Evolutionary conservation across 2,329 filamentous ascomycete species (phyloP).

Genomic region (Neonectria faginata): DNA sequence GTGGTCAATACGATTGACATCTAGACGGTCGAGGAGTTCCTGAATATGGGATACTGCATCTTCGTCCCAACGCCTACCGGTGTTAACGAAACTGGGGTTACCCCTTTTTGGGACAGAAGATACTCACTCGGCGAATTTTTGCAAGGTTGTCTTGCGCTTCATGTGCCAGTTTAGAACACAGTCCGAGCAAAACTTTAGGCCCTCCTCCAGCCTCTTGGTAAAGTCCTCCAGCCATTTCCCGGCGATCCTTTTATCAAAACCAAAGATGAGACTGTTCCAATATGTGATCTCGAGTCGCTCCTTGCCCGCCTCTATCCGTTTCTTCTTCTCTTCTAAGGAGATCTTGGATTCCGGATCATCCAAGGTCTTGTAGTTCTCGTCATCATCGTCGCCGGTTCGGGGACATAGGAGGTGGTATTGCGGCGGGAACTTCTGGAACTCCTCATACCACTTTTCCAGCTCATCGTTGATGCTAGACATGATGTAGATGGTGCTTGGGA

Average conservation of each 20-base stretch:
- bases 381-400: slow-evolving; percentile 70
- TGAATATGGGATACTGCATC: slow-evolving; percentile 64
- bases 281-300: slow-evolving; percentile 71
- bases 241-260: slow-evolving; percentile 71
- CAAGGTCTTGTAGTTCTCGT: slow-evolving; percentile 65
- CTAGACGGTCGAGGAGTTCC: slow-evolving; percentile 68
- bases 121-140: slow-evolving; percentile 70
- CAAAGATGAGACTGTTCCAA: slow-evolving; percentile 76
- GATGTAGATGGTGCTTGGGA: slow-evolving; percentile 31
- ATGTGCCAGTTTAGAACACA: slow-evolving; percentile 82
- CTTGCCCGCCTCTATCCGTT: slow-evolving; percentile 66
- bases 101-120: background rate
- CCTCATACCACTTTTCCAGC: slow-evolving; percentile 57
- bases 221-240: slow-evolving; percentile 72
- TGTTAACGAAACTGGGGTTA: slow-evolving; percentile 36
- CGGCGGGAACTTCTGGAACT: slow-evolving; percentile 57
- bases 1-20: slow-evolving; percentile 70
- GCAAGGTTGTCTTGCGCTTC: slow-evolving; percentile 71
- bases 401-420: slow-evolving; percentile 77
- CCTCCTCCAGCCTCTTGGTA: slow-evolving; percentile 65
- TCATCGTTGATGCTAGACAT: slow-evolving; percentile 57
- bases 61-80: slow-evolving; percentile 59
- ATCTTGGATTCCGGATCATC: slow-evolving; percentile 65
- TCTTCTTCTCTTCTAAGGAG: slow-evolving; percentile 62
- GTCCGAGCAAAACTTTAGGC: slow-evolving; percentile 73